Evolutionary conservation across 495 filamentous ascomycete genomes (phyloP).

Genomic region (Evernia prunastri): DNA sequence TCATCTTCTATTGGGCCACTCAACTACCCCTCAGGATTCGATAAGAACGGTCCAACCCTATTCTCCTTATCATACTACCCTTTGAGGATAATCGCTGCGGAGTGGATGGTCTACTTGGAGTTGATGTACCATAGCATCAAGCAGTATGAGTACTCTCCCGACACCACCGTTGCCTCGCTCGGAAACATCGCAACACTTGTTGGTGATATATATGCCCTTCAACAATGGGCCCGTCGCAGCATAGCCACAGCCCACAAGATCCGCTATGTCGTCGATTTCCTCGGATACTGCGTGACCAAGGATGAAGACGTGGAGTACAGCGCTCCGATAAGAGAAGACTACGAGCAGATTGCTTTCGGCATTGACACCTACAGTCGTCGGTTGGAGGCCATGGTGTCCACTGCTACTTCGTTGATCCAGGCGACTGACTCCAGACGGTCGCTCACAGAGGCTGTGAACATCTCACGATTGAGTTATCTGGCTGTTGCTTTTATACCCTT

Average conservation of each 20-base stretch:
- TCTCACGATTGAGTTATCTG: constrained; percentile 14
- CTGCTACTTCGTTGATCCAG: background rate
- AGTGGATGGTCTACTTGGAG: constrained; percentile 21
- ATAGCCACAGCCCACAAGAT: constrained; percentile 4
- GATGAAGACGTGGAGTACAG: background rate
- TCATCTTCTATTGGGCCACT: background rate
- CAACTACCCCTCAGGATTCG: background rate
- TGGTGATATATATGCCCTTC: constrained; percentile 4
- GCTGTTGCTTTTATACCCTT: constrained; percentile 12
- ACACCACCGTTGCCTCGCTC: constrained; percentile 1
- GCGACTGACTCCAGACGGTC: constrained; percentile 3
- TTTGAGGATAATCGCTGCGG: constrained; percentile 23
- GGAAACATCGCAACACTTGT: background rate
- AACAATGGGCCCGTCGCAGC: constrained; percentile 12
- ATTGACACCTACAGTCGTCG: constrained; percentile 8
- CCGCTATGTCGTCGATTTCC: background rate
- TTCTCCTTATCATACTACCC: constrained; percentile 22
- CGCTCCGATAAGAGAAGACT: constrained; percentile 5
- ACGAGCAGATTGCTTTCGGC: background rate
- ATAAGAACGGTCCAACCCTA: constrained; percentile 14
- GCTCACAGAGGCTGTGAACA: constrained; percentile 5
- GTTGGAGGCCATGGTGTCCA: background rate
- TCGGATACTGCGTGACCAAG: background rate
- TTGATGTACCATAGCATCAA: constrained; percentile 23
- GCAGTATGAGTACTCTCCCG: constrained; percentile 22